Conservation (phyloP, 371 early-diverging fungal species). For the Blakeslea trispora region DNA sequence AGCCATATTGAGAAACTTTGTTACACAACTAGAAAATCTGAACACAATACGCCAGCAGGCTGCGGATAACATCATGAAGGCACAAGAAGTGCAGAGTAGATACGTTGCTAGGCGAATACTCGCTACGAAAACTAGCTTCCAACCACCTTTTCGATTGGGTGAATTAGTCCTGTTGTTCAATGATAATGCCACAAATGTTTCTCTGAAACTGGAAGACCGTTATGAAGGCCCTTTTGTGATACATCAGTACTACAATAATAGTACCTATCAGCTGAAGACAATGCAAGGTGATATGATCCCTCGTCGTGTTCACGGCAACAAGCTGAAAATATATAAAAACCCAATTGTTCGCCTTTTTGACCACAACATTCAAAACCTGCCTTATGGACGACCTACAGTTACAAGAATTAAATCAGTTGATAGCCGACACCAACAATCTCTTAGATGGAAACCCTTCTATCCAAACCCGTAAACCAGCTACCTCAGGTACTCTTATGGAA, state of each 20-base stretch:
- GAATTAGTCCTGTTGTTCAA: background rate
- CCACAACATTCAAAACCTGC: no score
- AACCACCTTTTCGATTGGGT: background rate
- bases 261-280: background rate
- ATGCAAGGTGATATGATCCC: background rate
- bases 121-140: background rate
- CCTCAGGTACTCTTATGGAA: no score
- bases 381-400: no score
- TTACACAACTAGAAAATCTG: constrained; percentile 1
- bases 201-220: background rate
- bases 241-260: background rate
- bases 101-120: background rate
- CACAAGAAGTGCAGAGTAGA: background rate
- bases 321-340: background rate
- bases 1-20: no score
- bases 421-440: no score
- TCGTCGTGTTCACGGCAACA: background rate
- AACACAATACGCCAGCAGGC: background rate
- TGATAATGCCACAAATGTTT: background rate
- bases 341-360: no score
- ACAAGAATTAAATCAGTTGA: no score
- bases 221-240: background rate
- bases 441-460: no score
- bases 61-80: background rate
- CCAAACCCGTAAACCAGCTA: no score